These are phyloP conservation scores for Dictyostelium citrinum DNA, from an alignment of 78 protist species.

Conservation along the genomic window DNA sequence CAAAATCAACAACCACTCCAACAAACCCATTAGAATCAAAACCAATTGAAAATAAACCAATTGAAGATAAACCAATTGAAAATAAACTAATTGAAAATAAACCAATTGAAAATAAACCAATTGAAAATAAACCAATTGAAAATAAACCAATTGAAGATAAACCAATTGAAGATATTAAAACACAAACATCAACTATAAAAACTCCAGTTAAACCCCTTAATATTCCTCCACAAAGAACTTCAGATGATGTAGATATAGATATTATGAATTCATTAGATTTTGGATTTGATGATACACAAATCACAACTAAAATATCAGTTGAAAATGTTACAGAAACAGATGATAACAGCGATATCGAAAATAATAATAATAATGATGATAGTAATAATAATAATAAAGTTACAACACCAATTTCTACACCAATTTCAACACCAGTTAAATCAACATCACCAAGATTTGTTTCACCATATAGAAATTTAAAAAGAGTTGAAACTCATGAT, in stretches of 20 bases:
- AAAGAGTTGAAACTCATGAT: slow-evolving; percentile 42
- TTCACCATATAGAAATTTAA: slow-evolving; percentile 35
- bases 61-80: neutral
- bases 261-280: neutral
- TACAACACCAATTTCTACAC: slow-evolving; percentile 16
- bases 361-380: neutral
- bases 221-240: neutral
- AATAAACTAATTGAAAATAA: neutral
- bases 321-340: neutral
- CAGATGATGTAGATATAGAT: neutral
- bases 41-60: neutral
- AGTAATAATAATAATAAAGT: neutral
- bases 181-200: neutral
- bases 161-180: neutral
- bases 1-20: neutral
- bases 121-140: neutral
- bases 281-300: neutral
- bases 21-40: neutral
- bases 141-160: neutral
- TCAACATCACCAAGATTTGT: slow-evolving; percentile 27
- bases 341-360: neutral
- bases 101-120: neutral
- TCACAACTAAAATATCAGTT: neutral
- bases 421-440: slow-evolving; percentile 1
- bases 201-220: slow-evolving; percentile 3